phyloP scores from a whole-genome alignment of 2,329 filamentous ascomycete genomes.

The Ophiostoma sp. region DNA sequence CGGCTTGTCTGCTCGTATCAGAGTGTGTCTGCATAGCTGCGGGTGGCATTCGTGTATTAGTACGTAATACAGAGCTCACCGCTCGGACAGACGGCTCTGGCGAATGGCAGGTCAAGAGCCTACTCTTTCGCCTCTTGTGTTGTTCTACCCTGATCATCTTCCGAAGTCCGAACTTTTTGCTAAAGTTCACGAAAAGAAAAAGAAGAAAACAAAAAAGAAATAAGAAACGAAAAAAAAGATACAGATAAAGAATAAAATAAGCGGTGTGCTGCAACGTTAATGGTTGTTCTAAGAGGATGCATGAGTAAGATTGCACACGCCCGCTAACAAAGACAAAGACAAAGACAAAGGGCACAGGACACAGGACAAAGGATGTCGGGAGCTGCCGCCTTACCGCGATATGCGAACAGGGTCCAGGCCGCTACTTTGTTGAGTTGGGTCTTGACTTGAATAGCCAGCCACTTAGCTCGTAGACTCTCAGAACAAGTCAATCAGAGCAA shows the following conservation, averaged over 20 bases:
- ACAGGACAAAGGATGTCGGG: not conserved
- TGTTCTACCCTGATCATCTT: not conserved
- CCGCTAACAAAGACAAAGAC: not conserved
- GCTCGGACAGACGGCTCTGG: not conserved
- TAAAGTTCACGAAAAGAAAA: not conserved
- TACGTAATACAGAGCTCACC: not conserved
- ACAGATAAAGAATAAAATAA: not conserved
- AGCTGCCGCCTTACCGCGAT: constrained; percentile 11
- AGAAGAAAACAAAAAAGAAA: not conserved
- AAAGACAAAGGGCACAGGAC: not conserved
- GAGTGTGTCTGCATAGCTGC: not conserved
- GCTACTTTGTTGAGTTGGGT: not conserved
- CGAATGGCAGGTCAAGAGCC: not conserved
- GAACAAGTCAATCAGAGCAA: no score
- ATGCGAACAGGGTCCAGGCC: constrained; percentile 5
- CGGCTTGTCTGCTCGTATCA: not conserved
- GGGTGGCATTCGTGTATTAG: not conserved
- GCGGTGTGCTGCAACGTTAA: not conserved
- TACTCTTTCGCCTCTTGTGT: not conserved
- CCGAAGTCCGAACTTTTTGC: not conserved
- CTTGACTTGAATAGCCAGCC: not conserved
- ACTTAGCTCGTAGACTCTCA: not conserved
- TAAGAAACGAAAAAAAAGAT: not conserved
- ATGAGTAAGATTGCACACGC: constrained; percentile 9
- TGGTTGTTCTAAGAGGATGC: not conserved